Conservation (phyloP, 2,329 filamentous ascomycete genomes). For the Ascochyta viciae-villosae region DNA sequence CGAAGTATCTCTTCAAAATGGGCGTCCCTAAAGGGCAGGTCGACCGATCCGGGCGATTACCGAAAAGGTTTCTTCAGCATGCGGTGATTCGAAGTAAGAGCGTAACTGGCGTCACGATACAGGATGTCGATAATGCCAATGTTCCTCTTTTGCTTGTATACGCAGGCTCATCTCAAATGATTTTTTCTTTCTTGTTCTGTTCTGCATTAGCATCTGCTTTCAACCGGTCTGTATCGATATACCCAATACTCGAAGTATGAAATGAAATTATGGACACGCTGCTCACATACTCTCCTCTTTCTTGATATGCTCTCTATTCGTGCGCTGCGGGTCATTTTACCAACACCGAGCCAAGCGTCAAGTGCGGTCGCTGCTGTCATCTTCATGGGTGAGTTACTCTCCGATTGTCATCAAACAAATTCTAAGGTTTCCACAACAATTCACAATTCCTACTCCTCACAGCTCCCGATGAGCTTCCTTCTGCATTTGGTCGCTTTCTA, state of each 20-base stretch:
- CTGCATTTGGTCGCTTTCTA: too few species aligned
- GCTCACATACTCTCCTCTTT: background rate
- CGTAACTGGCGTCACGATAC: conserved; percentile 1
- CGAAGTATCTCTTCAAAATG: conserved; percentile 34
- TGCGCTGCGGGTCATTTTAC: too few species aligned
- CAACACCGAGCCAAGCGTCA: too few species aligned
- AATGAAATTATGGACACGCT: background rate
- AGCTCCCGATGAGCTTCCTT: too few species aligned
- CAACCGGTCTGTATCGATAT: conserved; percentile 2
- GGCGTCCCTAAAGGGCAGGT: conserved; percentile 28
- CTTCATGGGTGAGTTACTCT: too few species aligned
- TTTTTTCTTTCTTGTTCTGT: background rate
- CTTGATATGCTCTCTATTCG: too few species aligned
- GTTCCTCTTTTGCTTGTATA: background rate
- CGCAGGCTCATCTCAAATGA: background rate
- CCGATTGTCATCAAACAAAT: too few species aligned
- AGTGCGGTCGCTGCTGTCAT: too few species aligned
- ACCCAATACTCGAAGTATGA: conserved; percentile 3
- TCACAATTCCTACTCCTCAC: too few species aligned
- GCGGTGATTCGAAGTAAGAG: background rate
- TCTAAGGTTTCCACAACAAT: too few species aligned
- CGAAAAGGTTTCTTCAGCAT: conserved; percentile 13
- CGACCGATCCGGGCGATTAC: conserved; percentile 6
- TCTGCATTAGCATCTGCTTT: background rate
- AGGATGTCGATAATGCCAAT: background rate